A percentile compares a stretch with the other conserved stretches of the same genome.
Conservation (phyloP, 2,329 filamentous ascomycete genomes). For the Ophiostoma triangulosporum region DNA sequence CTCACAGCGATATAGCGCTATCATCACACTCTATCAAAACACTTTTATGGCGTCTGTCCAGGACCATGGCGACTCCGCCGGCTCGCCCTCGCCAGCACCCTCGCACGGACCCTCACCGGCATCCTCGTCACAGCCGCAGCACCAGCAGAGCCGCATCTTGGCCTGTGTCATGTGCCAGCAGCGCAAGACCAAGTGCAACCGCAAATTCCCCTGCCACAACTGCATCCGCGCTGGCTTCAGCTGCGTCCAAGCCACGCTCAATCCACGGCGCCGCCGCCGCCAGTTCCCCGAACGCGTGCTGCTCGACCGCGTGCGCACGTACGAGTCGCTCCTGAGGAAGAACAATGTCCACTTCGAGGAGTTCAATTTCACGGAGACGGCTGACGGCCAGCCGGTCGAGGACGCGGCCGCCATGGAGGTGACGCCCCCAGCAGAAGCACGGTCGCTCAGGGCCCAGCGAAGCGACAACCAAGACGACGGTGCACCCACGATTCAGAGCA, state of each 20-base stretch:
- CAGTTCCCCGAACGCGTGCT: slow-evolving; percentile 45
- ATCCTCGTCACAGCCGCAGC: neutral
- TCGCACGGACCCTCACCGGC: neutral
- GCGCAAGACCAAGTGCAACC: slow-evolving; percentile 48
- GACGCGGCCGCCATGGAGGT: neutral
- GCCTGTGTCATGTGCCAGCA: slow-evolving; percentile 44
- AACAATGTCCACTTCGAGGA: slow-evolving; percentile 42
- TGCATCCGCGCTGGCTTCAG: slow-evolving; percentile 22
- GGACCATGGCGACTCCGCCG: neutral
- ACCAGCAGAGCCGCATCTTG: slow-evolving; percentile 24
- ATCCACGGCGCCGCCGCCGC: slow-evolving; percentile 26
- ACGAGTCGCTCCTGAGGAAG: slow-evolving; percentile 41
- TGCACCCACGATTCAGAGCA: neutral
- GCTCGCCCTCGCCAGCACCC: neutral
- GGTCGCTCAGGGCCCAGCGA: neutral
- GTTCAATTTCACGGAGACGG: slow-evolving; percentile 13
- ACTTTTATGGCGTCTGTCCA: neutral
- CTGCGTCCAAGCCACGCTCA: slow-evolving; percentile 16
- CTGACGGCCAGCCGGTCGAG: neutral
- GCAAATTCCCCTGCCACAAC: slow-evolving; percentile 43
- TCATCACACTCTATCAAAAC: neutral
- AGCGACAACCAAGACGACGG: neutral
- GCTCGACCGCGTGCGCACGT: slow-evolving; percentile 40
- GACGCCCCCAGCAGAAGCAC: neutral
- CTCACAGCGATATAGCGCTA: too few relatives aligned